phyloP scores from a whole-genome alignment of 306 rosid genomes.

The barrel medic (Medicago truncatula) region MtrunA17r5.0-ANR NC_053046.1:38287501-38288000 shows the following conservation, averaged over 20 bases:
- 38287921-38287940: slow-evolving; percentile 36
- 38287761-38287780: neutral
- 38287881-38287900: too few species aligned
- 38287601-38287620: neutral
- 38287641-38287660: too few species aligned
- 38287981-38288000: slow-evolving; percentile 50
- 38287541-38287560: neutral
- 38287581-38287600: neutral
- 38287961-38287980: slow-evolving; percentile 57
- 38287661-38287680: too few species aligned
- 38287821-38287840: neutral
- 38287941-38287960: slow-evolving; percentile 96
- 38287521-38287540: neutral
- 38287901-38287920: neutral
- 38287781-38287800: neutral
- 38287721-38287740: neutral
- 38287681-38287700: too few species aligned
- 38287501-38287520: neutral
- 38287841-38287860: neutral
- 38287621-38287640: neutral
- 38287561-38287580: neutral
- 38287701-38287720: too few species aligned
- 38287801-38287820: neutral
- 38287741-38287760: neutral
- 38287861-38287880: neutral